phyloP scores from a whole-genome alignment of 2,329 filamentous ascomycete genomes.

The Fusarium sp. region DNA sequence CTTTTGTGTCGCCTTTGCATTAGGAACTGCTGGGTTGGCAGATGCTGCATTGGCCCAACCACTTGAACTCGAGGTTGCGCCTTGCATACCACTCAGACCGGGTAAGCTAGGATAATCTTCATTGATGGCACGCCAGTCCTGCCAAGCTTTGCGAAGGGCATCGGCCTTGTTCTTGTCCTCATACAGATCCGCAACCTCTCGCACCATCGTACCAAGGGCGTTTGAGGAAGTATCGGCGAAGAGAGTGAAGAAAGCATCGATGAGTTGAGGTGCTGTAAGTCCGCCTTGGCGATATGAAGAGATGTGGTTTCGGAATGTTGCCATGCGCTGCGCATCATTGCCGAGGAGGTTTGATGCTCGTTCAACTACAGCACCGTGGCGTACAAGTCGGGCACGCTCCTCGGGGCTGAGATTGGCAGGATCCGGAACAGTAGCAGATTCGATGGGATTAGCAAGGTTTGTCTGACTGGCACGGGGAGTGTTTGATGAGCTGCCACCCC shows the following conservation, averaged over 20 bases:
- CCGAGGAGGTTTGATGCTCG: slow-evolving; percentile 83
- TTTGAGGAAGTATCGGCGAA: slow-evolving; percentile 81
- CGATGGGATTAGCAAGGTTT: slow-evolving; percentile 51
- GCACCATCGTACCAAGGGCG: slow-evolving; percentile 86
- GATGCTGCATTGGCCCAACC: slow-evolving; percentile 69
- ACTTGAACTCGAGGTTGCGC: slow-evolving; percentile 63
- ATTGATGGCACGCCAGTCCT: slow-evolving; percentile 94
- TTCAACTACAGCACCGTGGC: slow-evolving; percentile 86
- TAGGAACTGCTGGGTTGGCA: slow-evolving; percentile 61
- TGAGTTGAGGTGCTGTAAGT: slow-evolving; percentile 78
- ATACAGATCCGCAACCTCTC: slow-evolving; percentile 92
- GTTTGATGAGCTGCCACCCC: slow-evolving; percentile 34
- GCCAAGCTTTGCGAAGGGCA: slow-evolving; percentile 83
- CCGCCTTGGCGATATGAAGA: slow-evolving; percentile 77
- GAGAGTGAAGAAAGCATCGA: slow-evolving; percentile 87
- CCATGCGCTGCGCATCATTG: slow-evolving; percentile 78
- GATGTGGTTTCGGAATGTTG: slow-evolving; percentile 80
- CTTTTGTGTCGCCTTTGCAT: slow-evolving; percentile 54
- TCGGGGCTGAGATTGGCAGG: slow-evolving; percentile 70
- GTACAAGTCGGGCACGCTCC: slow-evolving; percentile 81
- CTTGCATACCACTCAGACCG: slow-evolving; percentile 74
- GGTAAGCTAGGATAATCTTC: slow-evolving; percentile 94
- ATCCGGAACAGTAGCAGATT: slow-evolving; percentile 60
- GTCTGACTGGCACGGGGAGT: slow-evolving; percentile 38
- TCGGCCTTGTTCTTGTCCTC: slow-evolving; percentile 82